phyloP scores from a whole-genome alignment of 1,284 basidiomycete species.

The Clitocybe nebularis region DNA sequence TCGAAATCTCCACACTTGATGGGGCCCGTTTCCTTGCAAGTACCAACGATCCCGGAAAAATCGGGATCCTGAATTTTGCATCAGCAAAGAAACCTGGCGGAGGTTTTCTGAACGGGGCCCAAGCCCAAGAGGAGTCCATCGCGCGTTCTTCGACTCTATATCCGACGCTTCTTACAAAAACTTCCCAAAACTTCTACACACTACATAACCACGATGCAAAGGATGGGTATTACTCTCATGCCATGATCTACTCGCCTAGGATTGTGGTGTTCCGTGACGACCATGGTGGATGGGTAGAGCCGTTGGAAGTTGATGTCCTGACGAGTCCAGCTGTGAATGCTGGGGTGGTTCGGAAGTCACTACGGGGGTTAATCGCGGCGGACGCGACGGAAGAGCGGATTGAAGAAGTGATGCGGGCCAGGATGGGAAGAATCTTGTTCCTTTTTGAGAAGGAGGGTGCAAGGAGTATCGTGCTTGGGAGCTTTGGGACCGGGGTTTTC shows the following conservation, averaged over 20 bases:
- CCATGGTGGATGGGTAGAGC: slow-evolving; percentile 48
- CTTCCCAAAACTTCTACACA: slow-evolving; percentile 54
- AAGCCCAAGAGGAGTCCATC: slow-evolving; percentile 72
- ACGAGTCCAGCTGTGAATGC: slow-evolving; percentile 73
- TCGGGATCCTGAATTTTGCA: slow-evolving; percentile 70
- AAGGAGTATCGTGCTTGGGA: slow-evolving; percentile 60
- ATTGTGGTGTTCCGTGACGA: slow-evolving; percentile 61
- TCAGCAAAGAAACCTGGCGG: slow-evolving; percentile 70
- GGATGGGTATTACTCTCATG: slow-evolving; percentile 62
- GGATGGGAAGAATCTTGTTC: slow-evolving; percentile 62
- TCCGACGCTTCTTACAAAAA: slow-evolving; percentile 50
- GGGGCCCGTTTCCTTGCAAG: slow-evolving; percentile 35
- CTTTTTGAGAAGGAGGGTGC: slow-evolving; percentile 61
- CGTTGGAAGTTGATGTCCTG: slow-evolving; percentile 58
- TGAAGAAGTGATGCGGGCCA: slow-evolving; percentile 53
- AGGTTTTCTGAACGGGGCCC: slow-evolving; percentile 63
- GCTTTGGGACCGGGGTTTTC: slow-evolving; percentile 76
- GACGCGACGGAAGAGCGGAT: slow-evolving; percentile 49
- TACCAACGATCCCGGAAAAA: slow-evolving; percentile 24
- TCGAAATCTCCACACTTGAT: slow-evolving; percentile 54
- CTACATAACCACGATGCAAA: slow-evolving; percentile 46
- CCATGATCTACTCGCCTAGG: slow-evolving; percentile 67
- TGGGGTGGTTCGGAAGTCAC: slow-evolving; percentile 46
- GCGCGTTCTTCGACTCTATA: slow-evolving; percentile 69
- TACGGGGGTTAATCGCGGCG: slow-evolving; percentile 20